Percentiles rank a stretch among this genome's conserved stretches.
phyloP scores from a whole-genome alignment of 352 stramenopile species.

The Peronospora belbahrii region DNA sequence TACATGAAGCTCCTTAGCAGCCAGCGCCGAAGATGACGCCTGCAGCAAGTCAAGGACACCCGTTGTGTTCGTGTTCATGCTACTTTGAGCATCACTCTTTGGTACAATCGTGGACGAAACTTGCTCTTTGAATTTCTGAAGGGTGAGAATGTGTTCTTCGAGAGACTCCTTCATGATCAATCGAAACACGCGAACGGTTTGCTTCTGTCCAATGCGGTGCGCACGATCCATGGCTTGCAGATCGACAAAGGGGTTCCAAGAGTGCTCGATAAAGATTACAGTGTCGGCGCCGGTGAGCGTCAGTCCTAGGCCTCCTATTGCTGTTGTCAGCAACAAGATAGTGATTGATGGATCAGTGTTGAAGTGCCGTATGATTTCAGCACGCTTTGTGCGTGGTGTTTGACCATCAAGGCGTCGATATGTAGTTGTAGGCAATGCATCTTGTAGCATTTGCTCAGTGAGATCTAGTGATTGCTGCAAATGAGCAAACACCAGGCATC shows the following conservation, averaged over 20 bases:
- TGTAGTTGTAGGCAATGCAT: slow-evolving; percentile 47
- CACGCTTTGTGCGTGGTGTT: slow-evolving; percentile 65
- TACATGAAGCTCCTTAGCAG: slow-evolving; percentile 25
- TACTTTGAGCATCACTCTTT: slow-evolving; percentile 37
- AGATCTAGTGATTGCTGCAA: slow-evolving; percentile 90
- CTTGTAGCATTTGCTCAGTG: slow-evolving; percentile 84
- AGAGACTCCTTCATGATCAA: slow-evolving; percentile 67
- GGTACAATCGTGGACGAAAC: slow-evolving; percentile 61
- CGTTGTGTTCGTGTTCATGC: slow-evolving; percentile 59
- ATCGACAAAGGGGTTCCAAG: slow-evolving; percentile 97
- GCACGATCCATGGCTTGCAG: slow-evolving; percentile 88
- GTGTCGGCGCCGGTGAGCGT: slow-evolving; percentile 95
- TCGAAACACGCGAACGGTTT: slow-evolving; percentile 68
- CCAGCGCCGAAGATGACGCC: slow-evolving; percentile 37
- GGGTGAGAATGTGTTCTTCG: slow-evolving; percentile 73
- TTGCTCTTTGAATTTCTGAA: slow-evolving; percentile 73
- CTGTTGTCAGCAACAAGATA: slow-evolving; percentile 94
- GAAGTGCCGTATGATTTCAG: slow-evolving; percentile 84
- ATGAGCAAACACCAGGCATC: slow-evolving; percentile 96
- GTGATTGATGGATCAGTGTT: slow-evolving; percentile 89
- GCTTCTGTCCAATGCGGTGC: slow-evolving; percentile 69
- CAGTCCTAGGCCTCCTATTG: slow-evolving; percentile 92
- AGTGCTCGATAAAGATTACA: slow-evolving; percentile 97
- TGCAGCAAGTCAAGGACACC: slow-evolving; percentile 56
- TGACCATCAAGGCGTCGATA: slow-evolving; percentile 91